Base-by-base conservation (phyloP, 768 basidiomycete genomes). In the Epithele typhae region DNA sequence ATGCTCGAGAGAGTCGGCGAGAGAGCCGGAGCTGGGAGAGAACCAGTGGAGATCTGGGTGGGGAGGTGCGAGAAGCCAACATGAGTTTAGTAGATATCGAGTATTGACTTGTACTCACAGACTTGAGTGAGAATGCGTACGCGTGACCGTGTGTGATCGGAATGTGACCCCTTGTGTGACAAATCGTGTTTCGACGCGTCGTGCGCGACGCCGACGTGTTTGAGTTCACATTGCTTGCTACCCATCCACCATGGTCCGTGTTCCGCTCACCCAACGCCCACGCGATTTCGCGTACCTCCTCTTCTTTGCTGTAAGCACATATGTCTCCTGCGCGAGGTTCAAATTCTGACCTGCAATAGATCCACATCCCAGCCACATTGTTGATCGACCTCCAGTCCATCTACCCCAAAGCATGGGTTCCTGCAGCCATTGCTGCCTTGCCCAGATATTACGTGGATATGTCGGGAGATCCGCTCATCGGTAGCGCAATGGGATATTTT, bases 41-140 rank as follows among this genome's bases (percentile, higher is more conserved):
- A 70, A 10, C 74, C 79, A 4, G 74, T 89, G 17, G 89, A 92
- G 57, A 70, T 91, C 40, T 92, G 87, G 87, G 51, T 84, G 4
- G 79, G 77, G 2, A 18, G 19, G 18, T 40, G 44, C 15, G 23
- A 48, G 27, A n/a, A n/a, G n/a, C n/a, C n/a, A n/a, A n/a, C n/a
- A n/a, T n/a, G n/a, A n/a, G n/a, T n/a, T n/a, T n/a, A n/a, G n/a
- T n/a, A n/a, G n/a, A n/a, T n/a, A n/a, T n/a, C n/a, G n/a, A n/a
- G n/a, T n/a, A n/a, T n/a, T n/a, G n/a, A n/a, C n/a, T n/a, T n/a
- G n/a, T n/a, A n/a, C n/a, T n/a, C n/a, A n/a, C n/a, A n/a, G n/a
- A n/a, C n/a, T n/a, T n/a, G n/a, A n/a, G n/a, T n/a, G n/a, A n/a
- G n/a, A n/a, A n/a, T n/a, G n/a, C n/a, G n/a, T n/a, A n/a, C n/a